A percentile compares a stretch with the other conserved stretches of the same genome.
phyloP scores from a whole-genome alignment of 2,329 filamentous ascomycete species.

The Rutstroemia sp. region DNA sequence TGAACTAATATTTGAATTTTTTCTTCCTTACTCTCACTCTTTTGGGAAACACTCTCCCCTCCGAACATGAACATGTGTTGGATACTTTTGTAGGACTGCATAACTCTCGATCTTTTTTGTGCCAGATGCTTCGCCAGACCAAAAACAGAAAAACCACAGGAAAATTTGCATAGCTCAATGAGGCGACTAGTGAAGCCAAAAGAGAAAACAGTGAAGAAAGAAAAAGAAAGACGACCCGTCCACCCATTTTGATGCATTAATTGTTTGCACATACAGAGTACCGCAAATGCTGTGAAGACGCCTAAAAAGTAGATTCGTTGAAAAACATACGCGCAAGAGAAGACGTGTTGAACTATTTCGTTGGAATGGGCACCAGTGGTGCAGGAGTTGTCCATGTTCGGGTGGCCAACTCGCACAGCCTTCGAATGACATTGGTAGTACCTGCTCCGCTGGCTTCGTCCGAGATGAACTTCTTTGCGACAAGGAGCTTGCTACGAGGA shows the following conservation, averaged over 20 bases:
- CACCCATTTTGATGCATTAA: conserved; percentile 8
- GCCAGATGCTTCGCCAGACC: too few species aligned
- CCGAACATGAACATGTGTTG: too few species aligned
- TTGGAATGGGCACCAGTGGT: background rate
- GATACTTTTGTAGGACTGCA: too few species aligned
- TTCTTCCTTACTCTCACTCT: too few species aligned
- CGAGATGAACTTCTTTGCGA: conserved; percentile 63
- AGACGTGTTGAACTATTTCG: background rate
- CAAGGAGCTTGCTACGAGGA: conserved; percentile 56
- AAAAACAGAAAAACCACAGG: too few species aligned
- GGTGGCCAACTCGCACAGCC: conserved; percentile 60
- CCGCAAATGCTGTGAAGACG: conserved; percentile 3
- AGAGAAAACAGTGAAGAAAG: background rate
- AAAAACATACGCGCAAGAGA: background rate
- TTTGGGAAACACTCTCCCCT: too few species aligned
- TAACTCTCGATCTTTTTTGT: too few species aligned
- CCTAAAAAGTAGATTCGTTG: conserved; percentile 7
- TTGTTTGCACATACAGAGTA: background rate
- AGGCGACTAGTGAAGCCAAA: too few species aligned
- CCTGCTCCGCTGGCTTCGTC: conserved; percentile 59
- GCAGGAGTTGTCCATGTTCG: conserved; percentile 31
- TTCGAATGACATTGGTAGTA: conserved; percentile 66
- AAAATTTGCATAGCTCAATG: too few species aligned
- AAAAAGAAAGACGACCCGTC: background rate
- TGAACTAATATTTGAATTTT: too few species aligned